Evolutionary conservation across 1,139 yeast species (phyloP).

Genomic region (Scheffersomyces quercinus): DNA sequence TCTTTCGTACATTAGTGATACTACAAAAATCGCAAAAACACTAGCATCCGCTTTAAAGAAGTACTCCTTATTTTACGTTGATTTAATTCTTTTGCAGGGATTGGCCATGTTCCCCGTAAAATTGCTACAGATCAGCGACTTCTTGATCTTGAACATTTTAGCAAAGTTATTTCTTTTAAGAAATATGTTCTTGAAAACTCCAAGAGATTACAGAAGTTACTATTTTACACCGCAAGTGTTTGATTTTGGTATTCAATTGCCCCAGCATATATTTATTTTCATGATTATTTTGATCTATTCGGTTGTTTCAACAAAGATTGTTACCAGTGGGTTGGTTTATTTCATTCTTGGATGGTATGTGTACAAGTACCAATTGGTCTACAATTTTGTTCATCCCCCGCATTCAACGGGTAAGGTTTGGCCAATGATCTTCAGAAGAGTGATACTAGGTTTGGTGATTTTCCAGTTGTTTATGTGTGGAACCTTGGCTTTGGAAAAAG

Average conservation of each 20-base stretch:
- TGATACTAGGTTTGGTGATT: conserved; percentile 56
- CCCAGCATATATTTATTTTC: conserved; percentile 64
- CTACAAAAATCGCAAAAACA: conserved; percentile 73
- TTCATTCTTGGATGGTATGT: conserved; percentile 64
- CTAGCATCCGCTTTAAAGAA: conserved; percentile 71
- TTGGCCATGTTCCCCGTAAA: conserved; percentile 83
- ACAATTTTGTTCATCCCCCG: conserved; percentile 68
- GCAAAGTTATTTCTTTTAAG: conserved; percentile 55
- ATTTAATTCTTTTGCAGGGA: conserved; percentile 79
- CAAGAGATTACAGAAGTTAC: conserved; percentile 50
- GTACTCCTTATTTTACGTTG: conserved; percentile 77
- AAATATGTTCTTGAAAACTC: conserved; percentile 51
- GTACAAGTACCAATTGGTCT: conserved; percentile 63
- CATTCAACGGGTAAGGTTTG: conserved; percentile 73
- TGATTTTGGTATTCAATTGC: conserved; percentile 64
- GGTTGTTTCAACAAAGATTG: conserved; percentile 63
- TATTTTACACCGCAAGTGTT: conserved; percentile 64
- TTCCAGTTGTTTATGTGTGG: conserved; percentile 72
- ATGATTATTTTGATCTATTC: conserved; percentile 64
- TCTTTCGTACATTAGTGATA: conserved; percentile 69
- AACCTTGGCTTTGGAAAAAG: conserved; percentile 64
- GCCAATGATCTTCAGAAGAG: conserved; percentile 64
- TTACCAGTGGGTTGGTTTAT: conserved; percentile 64
- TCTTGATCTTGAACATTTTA: conserved; percentile 48
- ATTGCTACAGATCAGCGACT: conserved; percentile 66